Conservation (phyloP, 1,284 basidiomycete genomes). For the Apiotrichum akiyoshidainum region DNA sequence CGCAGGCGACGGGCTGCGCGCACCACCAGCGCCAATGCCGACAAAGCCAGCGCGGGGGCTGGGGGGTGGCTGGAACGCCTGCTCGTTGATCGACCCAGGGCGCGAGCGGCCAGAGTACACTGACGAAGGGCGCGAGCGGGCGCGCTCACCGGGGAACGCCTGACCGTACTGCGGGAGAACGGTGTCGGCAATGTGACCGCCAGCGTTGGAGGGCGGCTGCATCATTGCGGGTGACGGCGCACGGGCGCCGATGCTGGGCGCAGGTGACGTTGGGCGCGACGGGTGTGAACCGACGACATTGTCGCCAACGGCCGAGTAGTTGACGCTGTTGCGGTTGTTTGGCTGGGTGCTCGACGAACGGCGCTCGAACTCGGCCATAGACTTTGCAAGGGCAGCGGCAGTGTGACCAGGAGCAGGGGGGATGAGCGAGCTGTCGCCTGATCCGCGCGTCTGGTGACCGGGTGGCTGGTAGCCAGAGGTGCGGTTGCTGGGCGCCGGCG, state of each 20-base stretch:
- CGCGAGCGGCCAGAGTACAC: constrained; percentile 43
- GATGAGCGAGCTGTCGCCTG: constrained; percentile 44
- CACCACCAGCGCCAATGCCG: constrained; percentile 67
- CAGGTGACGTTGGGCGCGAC: constrained; percentile 66
- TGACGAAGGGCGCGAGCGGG: constrained; percentile 53
- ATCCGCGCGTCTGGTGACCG: constrained; percentile 16
- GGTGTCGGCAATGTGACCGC: constrained; percentile 62
- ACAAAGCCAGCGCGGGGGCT: constrained; percentile 61
- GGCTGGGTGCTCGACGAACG: constrained; percentile 11
- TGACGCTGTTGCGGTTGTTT: constrained; percentile 50
- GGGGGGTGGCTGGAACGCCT: constrained; percentile 24
- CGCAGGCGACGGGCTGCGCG: constrained; percentile 59
- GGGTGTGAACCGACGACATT: constrained; percentile 72
- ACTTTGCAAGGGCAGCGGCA: constrained; percentile 49
- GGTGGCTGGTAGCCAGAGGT: constrained; percentile 11
- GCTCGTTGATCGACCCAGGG: constrained; percentile 27
- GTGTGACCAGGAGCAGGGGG: constrained; percentile 50
- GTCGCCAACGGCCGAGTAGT: constrained; percentile 58
- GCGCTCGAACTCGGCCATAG: constrained; percentile 50
- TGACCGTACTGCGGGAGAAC: constrained; percentile 76
- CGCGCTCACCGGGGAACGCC: constrained; percentile 78
- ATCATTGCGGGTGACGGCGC: constrained; percentile 61
- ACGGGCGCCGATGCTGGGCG: constrained; percentile 35
- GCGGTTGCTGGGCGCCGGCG: constrained; percentile 31
- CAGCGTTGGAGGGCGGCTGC: constrained; percentile 59